Percentiles rank a stretch among this genome's conserved stretches.
These are phyloP conservation scores for Penicillium capsulatum DNA, from an alignment of 2,329 filamentous ascomycete genomes.

Conservation along the genomic window DNA sequence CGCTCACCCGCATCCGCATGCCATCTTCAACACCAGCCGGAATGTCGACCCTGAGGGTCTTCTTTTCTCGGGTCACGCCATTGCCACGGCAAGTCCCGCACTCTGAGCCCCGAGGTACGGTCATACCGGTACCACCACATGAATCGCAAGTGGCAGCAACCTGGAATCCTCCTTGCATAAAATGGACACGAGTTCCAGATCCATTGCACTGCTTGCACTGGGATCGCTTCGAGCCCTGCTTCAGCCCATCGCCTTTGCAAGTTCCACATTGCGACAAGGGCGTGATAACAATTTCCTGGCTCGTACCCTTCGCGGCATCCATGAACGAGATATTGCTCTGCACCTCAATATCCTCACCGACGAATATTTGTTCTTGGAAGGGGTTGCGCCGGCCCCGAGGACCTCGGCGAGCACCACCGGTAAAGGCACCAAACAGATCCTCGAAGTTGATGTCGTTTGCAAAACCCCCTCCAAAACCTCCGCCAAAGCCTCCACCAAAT, in stretches of 20 bases:
- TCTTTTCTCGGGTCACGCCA: conserved; percentile 77
- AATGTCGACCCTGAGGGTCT: conserved; percentile 83
- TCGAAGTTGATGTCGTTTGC: conserved; percentile 89
- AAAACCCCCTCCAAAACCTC: conserved; percentile 58
- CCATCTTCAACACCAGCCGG: conserved; percentile 94
- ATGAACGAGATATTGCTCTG: conserved; percentile 90
- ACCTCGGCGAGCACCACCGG: conserved; percentile 54
- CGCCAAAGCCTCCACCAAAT: conserved; percentile 53
- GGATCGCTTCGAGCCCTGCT: conserved; percentile 68
- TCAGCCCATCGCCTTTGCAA: conserved; percentile 79
- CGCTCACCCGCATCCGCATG: conserved; percentile 80
- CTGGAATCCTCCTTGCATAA: conserved; percentile 90
- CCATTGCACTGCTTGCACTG: conserved; percentile 79
- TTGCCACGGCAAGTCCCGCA: conserved; percentile 76
- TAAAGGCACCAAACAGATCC: conserved; percentile 87
- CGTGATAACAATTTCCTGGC: conserved; percentile 81
- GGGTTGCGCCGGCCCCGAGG: conserved; percentile 57
- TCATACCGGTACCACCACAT: conserved; percentile 74
- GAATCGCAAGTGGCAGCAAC: conserved; percentile 83
- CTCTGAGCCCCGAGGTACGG: conserved; percentile 73
- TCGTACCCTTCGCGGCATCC: conserved; percentile 88
- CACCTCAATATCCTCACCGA: conserved; percentile 96
- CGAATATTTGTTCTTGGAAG: conserved; percentile 74
- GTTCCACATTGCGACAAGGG: conserved; percentile 77
- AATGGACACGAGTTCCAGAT: conserved; percentile 79